Percentiles rank a stretch among this genome's conserved stretches.
phyloP scores from a whole-genome alignment of 2,329 filamentous ascomycete genomes.

The Paecilomyces dactylethromorphus region DNA sequence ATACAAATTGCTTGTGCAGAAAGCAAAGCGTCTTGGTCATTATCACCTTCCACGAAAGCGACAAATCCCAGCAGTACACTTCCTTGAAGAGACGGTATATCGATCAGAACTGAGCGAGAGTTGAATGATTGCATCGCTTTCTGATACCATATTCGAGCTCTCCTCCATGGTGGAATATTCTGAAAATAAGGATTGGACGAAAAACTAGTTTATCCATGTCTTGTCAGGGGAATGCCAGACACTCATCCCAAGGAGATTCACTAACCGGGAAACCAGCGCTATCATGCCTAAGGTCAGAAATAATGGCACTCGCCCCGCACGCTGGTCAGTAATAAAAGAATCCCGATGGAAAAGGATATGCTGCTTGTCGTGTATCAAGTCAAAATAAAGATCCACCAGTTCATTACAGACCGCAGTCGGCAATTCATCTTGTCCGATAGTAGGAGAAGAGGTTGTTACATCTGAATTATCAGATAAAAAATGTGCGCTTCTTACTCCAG shows the following conservation, averaged over 20 bases:
- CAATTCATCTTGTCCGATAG: neutral
- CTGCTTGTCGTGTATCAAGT: conserved; percentile 13
- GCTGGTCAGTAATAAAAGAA: conserved; percentile 4
- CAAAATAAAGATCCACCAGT: conserved; percentile 12
- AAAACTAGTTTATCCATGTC: neutral
- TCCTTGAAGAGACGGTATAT: neutral
- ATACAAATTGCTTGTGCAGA: neutral
- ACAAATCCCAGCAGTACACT: neutral
- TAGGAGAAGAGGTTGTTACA: neutral
- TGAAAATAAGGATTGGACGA: neutral
- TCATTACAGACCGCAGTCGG: neutral
- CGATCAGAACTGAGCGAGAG: neutral
- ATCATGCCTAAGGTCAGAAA: conserved; percentile 1
- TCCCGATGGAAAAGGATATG: conserved; percentile 12
- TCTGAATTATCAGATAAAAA: neutral
- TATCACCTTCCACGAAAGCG: neutral
- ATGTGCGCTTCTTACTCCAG: neutral
- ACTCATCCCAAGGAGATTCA: neutral
- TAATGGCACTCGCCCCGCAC: neutral
- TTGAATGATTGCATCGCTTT: neutral
- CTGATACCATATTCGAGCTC: neutral
- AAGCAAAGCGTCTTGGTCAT: neutral
- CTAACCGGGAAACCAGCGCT: neutral
- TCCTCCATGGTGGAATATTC: neutral
- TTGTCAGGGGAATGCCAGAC: neutral